Percentiles rank a stretch among this genome's conserved stretches.
phyloP scores from a whole-genome alignment of 495 filamentous ascomycete species.

The Podospora conica region DNA sequence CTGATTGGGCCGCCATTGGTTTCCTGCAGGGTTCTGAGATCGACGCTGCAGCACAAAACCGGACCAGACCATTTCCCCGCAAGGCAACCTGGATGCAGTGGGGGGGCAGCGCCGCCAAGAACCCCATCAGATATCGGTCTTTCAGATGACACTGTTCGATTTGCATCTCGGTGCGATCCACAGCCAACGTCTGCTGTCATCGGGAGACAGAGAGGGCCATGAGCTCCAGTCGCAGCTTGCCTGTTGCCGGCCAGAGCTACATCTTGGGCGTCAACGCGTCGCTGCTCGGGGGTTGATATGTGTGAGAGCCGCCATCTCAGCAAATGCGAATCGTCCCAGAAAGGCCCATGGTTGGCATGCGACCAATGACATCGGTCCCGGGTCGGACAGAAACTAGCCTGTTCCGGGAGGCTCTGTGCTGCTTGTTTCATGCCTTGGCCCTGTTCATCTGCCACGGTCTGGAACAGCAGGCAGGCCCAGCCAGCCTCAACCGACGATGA shows the following conservation, averaged over 20 bases:
- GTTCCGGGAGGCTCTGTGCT: conserved; percentile 15
- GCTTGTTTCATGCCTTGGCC: conserved; percentile 17
- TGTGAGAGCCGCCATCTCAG: neutral
- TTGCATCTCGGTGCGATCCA: neutral
- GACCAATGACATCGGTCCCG: neutral
- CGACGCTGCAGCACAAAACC: neutral
- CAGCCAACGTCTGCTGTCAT: neutral
- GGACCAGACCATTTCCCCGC: neutral
- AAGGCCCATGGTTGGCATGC: neutral
- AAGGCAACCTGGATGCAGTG: neutral
- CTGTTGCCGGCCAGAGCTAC: too few species aligned
- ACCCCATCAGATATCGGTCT: neutral
- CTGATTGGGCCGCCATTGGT: conserved; percentile 13
- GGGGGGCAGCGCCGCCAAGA: neutral
- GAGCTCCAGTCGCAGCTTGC: too few species aligned
- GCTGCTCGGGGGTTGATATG: too few species aligned
- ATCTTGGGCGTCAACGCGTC: too few species aligned
- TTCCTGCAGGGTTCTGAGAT: neutral
- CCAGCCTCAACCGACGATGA: conserved; percentile 13
- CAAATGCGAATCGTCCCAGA: neutral
- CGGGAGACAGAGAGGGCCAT: neutral
- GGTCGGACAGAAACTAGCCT: conserved; percentile 9
- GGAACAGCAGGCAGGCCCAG: conserved; percentile 5
- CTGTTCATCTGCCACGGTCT: conserved; percentile 3
- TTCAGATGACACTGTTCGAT: too few species aligned